Evolutionary conservation across 805 yeast species (phyloP), one percentile per base, ranked within the genome.

Genomic region (Suhomyces prunicola): DNA sequence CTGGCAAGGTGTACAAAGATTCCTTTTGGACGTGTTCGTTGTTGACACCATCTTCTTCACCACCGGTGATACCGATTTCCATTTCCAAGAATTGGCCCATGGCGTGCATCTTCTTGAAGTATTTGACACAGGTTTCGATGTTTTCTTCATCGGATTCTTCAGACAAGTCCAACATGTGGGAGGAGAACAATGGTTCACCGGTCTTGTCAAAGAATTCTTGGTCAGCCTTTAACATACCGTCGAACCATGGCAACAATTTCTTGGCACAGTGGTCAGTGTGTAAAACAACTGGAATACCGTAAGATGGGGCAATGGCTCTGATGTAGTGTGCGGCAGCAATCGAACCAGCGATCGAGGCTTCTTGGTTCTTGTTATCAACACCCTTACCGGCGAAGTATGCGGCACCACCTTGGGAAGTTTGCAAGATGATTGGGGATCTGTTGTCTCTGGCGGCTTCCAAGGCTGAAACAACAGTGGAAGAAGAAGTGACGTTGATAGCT

Each of bases 11-110:
- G 88, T 93, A 94, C 68, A 94, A 81, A 60, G 88, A 74, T 59
- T 88, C 91, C 79, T 88, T 87, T 71, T 84, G 84, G 62, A 90
- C 97, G 74, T 85, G 82, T 78, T 93, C 96, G 85, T 94, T 94
- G 87, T 94, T 94, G 70, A 94, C 99, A 86, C 99, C 99, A 73
- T 94, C 99, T 81, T 94, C 99, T 83, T 94, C 99, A 87, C 99
- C 99, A 81, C 99, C 99, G 74, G 99, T 94, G 86, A 94, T 94
- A 86, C 99, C 99, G 73, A 94, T 94, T 84, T 94, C 99, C 99
- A 94, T 94, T 85, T 94, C 99, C 73, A 94, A 85, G 94, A 94
- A 94, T 82, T 93, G 98, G 80, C 84, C 82, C 85, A 93, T 82
- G 80, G 88, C 90, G 74, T 96, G 79, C 86, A 90, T 90, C 80